Evolutionary conservation across 768 basidiomycete genomes (phyloP).

Genomic region (Agrocybe praecox): DNA sequence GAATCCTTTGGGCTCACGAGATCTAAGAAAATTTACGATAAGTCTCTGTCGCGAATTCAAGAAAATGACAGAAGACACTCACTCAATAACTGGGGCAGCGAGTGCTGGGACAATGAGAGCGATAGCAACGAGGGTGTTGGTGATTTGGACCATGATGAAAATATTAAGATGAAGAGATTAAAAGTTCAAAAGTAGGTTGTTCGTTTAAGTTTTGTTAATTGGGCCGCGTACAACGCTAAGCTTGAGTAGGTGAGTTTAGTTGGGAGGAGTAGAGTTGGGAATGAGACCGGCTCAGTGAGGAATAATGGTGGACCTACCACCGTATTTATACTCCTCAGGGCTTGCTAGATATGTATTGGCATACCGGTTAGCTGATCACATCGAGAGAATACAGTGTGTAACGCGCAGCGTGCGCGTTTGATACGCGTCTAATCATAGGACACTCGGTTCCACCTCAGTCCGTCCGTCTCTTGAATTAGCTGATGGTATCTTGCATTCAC

Average conservation of each 20-base stretch:
- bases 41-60: background rate
- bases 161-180: background rate
- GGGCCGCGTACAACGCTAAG: slow-evolving; percentile 15
- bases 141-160: slow-evolving; percentile 11
- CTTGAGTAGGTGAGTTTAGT: background rate
- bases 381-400: background rate
- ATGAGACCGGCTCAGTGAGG: slow-evolving; percentile 13
- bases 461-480: background rate
- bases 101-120: slow-evolving; percentile 1
- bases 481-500: background rate
- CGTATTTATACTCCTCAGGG: background rate
- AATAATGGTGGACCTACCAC: background rate
- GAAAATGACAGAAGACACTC: background rate
- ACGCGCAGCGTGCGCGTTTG: background rate
- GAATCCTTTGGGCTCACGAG: slow-evolving; percentile 3
- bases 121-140: slow-evolving; percentile 7
- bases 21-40: background rate
- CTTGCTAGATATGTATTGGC: background rate
- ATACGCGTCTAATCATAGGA: background rate
- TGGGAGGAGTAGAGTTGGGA: slow-evolving; percentile 1
- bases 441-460: background rate
- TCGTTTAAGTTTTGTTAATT: background rate
- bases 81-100: slow-evolving; percentile 9
- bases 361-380: background rate
- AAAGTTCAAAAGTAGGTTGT: background rate